These are phyloP conservation scores for Vitis hybrid DNA, from an alignment of 177 flowering plant species.

Conservation along the genomic window DNA sequence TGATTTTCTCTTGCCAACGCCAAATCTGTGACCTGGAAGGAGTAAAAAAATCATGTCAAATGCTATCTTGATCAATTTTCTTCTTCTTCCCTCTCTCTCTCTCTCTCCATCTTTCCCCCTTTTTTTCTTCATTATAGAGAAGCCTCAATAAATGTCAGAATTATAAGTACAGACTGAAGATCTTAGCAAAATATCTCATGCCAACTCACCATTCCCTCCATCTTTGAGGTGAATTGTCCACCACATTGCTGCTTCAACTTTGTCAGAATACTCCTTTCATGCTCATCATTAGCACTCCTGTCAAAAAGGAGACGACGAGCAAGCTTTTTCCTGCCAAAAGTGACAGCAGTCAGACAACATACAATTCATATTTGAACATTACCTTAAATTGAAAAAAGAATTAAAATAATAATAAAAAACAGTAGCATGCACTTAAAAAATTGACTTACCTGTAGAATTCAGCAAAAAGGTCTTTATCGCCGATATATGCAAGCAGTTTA, in stretches of 20 bases:
- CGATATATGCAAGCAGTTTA: constrained; percentile 46
- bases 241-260: constrained; percentile 61
- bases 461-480: constrained; percentile 53
- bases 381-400: background rate
- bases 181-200: background rate
- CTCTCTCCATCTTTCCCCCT: too few species aligned
- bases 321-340: constrained; percentile 46
- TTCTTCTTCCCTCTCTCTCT: too few species aligned
- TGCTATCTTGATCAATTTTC: background rate
- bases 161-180: background rate
- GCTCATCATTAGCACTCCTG: constrained; percentile 56
- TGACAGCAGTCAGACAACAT: background rate
- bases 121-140: too few species aligned
- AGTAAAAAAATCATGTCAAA: background rate
- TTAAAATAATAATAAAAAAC: background rate
- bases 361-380: background rate
- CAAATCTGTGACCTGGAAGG: constrained; percentile 50
- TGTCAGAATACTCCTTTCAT: constrained; percentile 49
- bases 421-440: background rate
- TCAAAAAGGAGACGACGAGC: constrained; percentile 51
- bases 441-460: constrained; percentile 45
- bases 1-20: constrained; percentile 51
- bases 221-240: constrained; percentile 58
- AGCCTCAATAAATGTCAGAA: too few species aligned
- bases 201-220: constrained; percentile 51